These are phyloP conservation scores for Lyophyllum atratum DNA, from an alignment of 768 basidiomycete species.

Conservation along the genomic window DNA sequence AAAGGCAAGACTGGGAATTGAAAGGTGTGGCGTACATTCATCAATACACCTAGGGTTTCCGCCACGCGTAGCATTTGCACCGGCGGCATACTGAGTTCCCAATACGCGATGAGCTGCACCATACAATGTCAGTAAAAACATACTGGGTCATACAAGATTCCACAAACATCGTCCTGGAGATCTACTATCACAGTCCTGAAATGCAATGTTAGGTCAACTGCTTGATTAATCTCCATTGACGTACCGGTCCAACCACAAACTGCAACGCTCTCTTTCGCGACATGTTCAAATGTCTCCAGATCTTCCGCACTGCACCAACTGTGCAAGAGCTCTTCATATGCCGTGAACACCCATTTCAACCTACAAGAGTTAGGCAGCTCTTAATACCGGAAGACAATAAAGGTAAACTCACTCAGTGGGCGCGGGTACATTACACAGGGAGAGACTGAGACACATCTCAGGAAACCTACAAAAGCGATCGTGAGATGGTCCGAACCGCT, in stretches of 20 bases:
- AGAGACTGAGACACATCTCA: slow-evolving; percentile 67
- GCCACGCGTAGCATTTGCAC: slow-evolving; percentile 49
- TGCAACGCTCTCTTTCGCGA: slow-evolving; percentile 56
- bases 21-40: slow-evolving; percentile 51
- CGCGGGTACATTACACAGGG: slow-evolving; percentile 67
- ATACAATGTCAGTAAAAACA: not conserved
- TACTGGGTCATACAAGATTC: not conserved
- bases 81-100: slow-evolving; percentile 61
- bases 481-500: not conserved
- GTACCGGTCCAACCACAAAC: slow-evolving; percentile 60
- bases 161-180: slow-evolving; percentile 63
- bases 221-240: slow-evolving; percentile 15
- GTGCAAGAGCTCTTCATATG: slow-evolving; percentile 64
- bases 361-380: slow-evolving; percentile 32
- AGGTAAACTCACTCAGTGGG: slow-evolving; percentile 60
- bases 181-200: slow-evolving; percentile 55
- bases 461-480: slow-evolving; percentile 62
- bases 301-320: slow-evolving; percentile 68
- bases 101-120: slow-evolving; percentile 62
- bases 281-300: slow-evolving; percentile 66
- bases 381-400: not conserved
- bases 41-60: slow-evolving; percentile 54
- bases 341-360: slow-evolving; percentile 56
- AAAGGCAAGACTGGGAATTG: not conserved
- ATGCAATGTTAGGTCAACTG: slow-evolving; percentile 5